Base-by-base conservation (phyloP, 805 yeast species). In the Wickerhamomyces rabaulensis region DNA sequence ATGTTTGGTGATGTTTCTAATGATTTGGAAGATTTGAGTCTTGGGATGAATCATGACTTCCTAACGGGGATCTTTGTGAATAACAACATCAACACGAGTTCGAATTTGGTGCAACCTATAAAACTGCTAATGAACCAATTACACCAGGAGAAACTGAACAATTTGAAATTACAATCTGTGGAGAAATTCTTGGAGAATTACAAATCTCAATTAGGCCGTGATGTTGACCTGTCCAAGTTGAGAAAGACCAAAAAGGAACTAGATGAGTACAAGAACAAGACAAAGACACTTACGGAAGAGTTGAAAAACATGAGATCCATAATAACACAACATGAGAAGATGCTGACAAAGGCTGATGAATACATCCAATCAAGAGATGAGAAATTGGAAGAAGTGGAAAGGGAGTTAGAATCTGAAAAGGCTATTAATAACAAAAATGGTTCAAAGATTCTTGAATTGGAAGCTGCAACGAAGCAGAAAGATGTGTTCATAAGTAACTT, bases 1-100 rank as follows among this genome's bases (percentile, higher is more conserved):
- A 67, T 82, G 66, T 82, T 80, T 62, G 83, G 85, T 22, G 86
- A 80, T 58, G 72, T 79, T 17, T 61, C 66, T 26, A 53, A 67
- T 12, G 70, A 67, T 41, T 51, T 79, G 25, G 84, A 79, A 53
- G 83, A 78, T 50, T 64, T 69, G 36, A 62, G 79, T 10, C 54
- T 79, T 26, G 80, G 80, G 0, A 61, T 74, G 3, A 70, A 70
- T 49, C 71, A 75, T 36, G 71, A 71, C 44, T 68, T 73, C 15
- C 66, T 75, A 43, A 69, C 79, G 13, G 87, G 86, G 1, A 74
- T 81, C 38, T 79, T 75, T 54, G 75, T 73, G 25, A 82, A 82
- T 54, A 73, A 84, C 29, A 79, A 79, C 45, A 73, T 84, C 29
- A 79, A 82, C 4, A 76, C 79, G 13, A 70, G 82, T 16, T 69